These are phyloP conservation scores for Cercophora sp. DNA, from an alignment of 495 filamentous ascomycete species.

Conservation along the genomic window DNA sequence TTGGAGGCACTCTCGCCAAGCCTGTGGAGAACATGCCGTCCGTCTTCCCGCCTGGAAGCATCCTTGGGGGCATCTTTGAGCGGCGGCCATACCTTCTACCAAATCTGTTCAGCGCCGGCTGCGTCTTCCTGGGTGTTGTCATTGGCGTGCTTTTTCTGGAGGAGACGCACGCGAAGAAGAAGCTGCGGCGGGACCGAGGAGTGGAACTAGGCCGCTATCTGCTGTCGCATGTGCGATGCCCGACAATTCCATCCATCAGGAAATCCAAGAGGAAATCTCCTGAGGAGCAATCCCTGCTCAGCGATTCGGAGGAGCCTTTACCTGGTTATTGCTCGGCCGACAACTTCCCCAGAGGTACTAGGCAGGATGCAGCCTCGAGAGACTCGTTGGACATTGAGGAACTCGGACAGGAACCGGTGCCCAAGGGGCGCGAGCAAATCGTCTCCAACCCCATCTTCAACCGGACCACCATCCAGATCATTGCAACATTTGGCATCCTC, in stretches of 20 bases:
- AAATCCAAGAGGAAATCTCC: slow-evolving; percentile 28
- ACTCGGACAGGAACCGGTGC: neutral
- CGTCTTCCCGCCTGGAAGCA: slow-evolving; percentile 64
- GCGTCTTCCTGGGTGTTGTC: slow-evolving; percentile 73
- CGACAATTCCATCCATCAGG: neutral
- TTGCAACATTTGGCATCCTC: slow-evolving; percentile 85
- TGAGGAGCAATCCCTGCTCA: slow-evolving; percentile 51
- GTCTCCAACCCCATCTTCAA: slow-evolving; percentile 54
- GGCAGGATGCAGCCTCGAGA: neutral
- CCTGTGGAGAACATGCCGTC: slow-evolving; percentile 79
- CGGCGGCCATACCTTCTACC: slow-evolving; percentile 86
- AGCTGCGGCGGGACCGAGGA: slow-evolving; percentile 68
- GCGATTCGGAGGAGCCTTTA: slow-evolving; percentile 51
- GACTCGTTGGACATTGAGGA: slow-evolving; percentile 18
- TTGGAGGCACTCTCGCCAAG: slow-evolving; percentile 85
- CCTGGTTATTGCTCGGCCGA: slow-evolving; percentile 64
- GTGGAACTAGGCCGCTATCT: slow-evolving; percentile 74
- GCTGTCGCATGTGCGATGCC: slow-evolving; percentile 43
- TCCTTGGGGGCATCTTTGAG: slow-evolving; percentile 82
- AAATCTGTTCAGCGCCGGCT: slow-evolving; percentile 80
- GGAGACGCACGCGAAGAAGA: slow-evolving; percentile 88
- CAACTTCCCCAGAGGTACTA: slow-evolving; percentile 27
- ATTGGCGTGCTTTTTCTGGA: slow-evolving; percentile 88
- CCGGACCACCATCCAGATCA: slow-evolving; percentile 73
- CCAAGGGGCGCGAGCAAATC: slow-evolving; percentile 1